These are phyloP conservation scores for Gigaspora rosea DNA, from an alignment of 192 early-diverging fungal genomes.

Conservation along the genomic window DNA sequence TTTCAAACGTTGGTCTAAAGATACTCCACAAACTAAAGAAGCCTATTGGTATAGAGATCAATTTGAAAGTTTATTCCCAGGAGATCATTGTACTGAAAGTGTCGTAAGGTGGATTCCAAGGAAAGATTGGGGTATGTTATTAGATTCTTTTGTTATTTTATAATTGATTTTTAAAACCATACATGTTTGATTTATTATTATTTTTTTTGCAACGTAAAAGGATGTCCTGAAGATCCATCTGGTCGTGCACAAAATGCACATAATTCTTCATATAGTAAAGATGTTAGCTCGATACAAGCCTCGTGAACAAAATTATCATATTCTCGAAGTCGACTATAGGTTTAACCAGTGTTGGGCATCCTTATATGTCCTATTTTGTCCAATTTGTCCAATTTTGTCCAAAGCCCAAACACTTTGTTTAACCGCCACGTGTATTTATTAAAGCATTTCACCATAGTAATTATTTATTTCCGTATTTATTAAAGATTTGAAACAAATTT, in stretches of 20 bases:
- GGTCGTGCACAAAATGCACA: conserved; percentile 97
- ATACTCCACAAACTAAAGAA: conserved; percentile 95
- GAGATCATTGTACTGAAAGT: conserved; percentile 83
- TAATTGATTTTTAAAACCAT: not conserved
- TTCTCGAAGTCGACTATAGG: too few species aligned
- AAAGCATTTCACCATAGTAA: too few species aligned
- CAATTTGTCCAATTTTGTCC: too few species aligned
- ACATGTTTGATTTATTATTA: not conserved
- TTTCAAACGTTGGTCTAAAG: conserved; percentile 73
- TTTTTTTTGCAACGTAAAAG: not conserved
- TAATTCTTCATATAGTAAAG: conserved; percentile 62
- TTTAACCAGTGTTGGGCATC: too few species aligned
- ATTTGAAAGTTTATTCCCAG: conserved; percentile 94
- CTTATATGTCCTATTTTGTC: too few species aligned
- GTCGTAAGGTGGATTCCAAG: conserved; percentile 97
- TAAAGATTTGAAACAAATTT: too few species aligned
- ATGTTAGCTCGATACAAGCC: not conserved
- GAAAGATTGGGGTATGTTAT: conserved; percentile 79
- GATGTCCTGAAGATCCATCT: conserved; percentile 95
- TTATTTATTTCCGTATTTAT: too few species aligned
- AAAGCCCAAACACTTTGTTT: too few species aligned
- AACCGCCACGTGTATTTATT: too few species aligned
- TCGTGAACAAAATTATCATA: too few species aligned
- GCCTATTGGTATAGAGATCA: conserved; percentile 92
- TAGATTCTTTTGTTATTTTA: not conserved